phyloP scores from a whole-genome alignment of 1,139 yeast species.

The Zhuliangozyma blackwelliae region DNA sequence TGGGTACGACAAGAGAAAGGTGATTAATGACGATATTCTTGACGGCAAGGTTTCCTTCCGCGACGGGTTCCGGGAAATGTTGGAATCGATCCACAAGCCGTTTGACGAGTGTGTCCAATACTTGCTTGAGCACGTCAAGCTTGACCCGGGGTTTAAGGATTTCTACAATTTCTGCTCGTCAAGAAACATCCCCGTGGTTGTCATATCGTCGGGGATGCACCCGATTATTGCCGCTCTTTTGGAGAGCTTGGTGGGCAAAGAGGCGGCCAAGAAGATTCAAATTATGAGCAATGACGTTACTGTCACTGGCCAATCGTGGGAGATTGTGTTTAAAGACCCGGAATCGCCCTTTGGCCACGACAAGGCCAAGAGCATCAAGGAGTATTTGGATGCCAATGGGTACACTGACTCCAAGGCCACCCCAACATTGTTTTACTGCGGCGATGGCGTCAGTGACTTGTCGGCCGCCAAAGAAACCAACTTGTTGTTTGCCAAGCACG shows the following conservation, averaged over 20 bases:
- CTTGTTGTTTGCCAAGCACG: conserved; percentile 86
- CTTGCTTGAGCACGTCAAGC: conserved; percentile 54
- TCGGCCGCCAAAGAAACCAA: conserved; percentile 96
- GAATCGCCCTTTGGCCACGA: conserved; percentile 92
- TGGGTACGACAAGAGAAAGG: conserved; percentile 65
- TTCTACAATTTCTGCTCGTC: conserved; percentile 77
- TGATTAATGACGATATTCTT: conserved; percentile 68
- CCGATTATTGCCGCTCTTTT: conserved; percentile 82
- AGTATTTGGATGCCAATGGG: conserved; percentile 49
- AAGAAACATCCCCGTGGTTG: conserved; percentile 70
- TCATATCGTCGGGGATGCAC: conserved; percentile 88
- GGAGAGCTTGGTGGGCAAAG: conserved; percentile 68
- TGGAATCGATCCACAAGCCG: conserved; percentile 71
- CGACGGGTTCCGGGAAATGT: conserved; percentile 81
- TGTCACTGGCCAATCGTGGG: conserved; percentile 60
- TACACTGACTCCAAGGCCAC: conserved; percentile 15
- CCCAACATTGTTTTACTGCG: conserved; percentile 81
- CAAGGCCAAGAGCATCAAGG: conserved; percentile 76
- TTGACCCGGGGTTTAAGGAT: conserved; percentile 86
- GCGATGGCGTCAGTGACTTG: conserved; percentile 95
- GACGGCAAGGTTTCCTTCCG: conserved; percentile 67
- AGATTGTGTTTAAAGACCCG: conserved; percentile 73
- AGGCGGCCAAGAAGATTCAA: conserved; percentile 68
- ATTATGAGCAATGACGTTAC: conserved; percentile 79
- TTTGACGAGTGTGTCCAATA: conserved; percentile 77